Conservation (phyloP, 1,139 yeast genomes). For the Scheffersomyces stambukii region DNA sequence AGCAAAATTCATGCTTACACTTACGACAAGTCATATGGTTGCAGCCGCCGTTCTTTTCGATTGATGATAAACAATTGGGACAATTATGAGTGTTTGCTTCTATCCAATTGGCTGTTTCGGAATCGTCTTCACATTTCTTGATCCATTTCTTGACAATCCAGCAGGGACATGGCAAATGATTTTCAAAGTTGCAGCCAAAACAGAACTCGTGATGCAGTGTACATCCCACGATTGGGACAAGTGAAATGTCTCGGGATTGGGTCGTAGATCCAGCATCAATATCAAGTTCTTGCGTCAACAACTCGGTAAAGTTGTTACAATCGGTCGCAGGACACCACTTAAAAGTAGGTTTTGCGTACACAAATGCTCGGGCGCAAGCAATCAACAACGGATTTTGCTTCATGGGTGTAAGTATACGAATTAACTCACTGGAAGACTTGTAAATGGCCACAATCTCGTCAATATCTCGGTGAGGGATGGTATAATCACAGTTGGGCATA, state of each 20-base stretch:
- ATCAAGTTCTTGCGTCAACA: slow-evolving; percentile 21
- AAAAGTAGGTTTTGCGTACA: slow-evolving; percentile 46
- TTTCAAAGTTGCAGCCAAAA: slow-evolving; percentile 68
- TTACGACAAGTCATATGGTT: slow-evolving; percentile 90
- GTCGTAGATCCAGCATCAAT: slow-evolving; percentile 14
- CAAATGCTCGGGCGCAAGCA: slow-evolving; percentile 42
- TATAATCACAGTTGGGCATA: slow-evolving; percentile 32
- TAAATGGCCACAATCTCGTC: slow-evolving; percentile 14
- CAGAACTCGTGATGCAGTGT: slow-evolving; percentile 70
- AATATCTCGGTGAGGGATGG: slow-evolving; percentile 31
- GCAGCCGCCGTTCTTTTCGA: slow-evolving; percentile 91
- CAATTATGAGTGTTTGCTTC: slow-evolving; percentile 84
- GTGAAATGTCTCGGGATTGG: slow-evolving; percentile 23
- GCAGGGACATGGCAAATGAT: slow-evolving; percentile 86
- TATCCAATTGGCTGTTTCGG: slow-evolving; percentile 88
- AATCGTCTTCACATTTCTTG: slow-evolving; percentile 76
- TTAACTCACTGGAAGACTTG: slow-evolving; percentile 4
- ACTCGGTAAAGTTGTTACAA: slow-evolving; percentile 57
- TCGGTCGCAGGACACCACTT: slow-evolving; percentile 90
- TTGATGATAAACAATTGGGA: slow-evolving; percentile 59
- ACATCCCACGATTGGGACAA: slow-evolving; percentile 67
- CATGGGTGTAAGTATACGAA: slow-evolving; percentile 7
- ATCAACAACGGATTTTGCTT: slow-evolving; percentile 15
- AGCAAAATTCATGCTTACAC: slow-evolving; percentile 80
- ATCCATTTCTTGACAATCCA: slow-evolving; percentile 68